Conservation (phyloP, 306 rosid genomes). For the Rubus idaeus region DNA sequence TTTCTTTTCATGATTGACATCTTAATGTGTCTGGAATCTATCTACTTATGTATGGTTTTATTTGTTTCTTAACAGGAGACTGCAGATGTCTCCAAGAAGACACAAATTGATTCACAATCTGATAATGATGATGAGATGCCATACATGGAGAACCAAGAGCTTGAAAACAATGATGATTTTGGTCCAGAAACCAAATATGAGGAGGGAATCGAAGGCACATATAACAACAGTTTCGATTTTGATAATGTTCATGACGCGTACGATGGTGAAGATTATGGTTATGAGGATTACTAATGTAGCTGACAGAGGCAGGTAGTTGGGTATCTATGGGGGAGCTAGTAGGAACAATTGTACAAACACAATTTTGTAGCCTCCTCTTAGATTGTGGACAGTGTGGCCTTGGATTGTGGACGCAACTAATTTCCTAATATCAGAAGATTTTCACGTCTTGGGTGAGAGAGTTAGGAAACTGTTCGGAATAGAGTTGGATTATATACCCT, state of each 20-base stretch:
- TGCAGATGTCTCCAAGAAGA: constrained; percentile 11
- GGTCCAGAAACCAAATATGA: background rate
- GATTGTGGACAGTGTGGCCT: background rate
- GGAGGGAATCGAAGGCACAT: background rate
- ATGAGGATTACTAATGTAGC: constrained; percentile 12
- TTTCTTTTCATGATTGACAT: background rate
- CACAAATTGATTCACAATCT: background rate
- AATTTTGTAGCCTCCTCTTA: background rate
- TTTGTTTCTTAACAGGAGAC: constrained; percentile 7
- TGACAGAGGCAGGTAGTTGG: background rate
- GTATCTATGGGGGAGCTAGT: background rate
- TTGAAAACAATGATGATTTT: background rate
- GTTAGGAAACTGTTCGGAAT: background rate
- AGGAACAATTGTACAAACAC: background rate
- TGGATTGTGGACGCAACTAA: background rate
- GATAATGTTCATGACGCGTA: constrained; percentile 13
- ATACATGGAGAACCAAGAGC: constrained; percentile 1
- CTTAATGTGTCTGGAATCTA: background rate
- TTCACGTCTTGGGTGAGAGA: background rate
- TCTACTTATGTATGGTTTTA: background rate
- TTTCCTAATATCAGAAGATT: background rate
- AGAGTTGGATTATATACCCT: background rate
- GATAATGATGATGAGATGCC: background rate
- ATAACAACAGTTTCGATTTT: background rate
- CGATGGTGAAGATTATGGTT: constrained; percentile 12